phyloP scores from a whole-genome alignment of 495 filamentous ascomycete genomes.

The Penicillium paxilli region DNA sequence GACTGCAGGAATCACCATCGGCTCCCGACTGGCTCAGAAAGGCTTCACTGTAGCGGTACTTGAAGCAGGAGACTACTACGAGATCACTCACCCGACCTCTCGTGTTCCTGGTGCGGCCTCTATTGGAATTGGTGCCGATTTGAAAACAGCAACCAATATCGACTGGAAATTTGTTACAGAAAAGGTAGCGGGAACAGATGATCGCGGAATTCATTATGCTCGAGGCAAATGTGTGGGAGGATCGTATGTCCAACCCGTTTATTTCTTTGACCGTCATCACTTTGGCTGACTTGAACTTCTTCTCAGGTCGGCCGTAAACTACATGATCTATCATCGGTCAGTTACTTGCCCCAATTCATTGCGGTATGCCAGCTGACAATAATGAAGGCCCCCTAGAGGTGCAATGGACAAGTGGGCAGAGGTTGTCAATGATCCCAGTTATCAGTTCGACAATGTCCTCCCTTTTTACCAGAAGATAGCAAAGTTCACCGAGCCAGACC shows the following conservation, averaged over 20 bases:
- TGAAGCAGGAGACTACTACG: conserved; percentile 61
- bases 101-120: conserved; percentile 44
- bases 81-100: conserved; percentile 41
- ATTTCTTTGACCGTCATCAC: neutral
- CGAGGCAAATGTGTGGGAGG: conserved; percentile 40
- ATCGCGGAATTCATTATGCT: conserved; percentile 40
- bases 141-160: conserved; percentile 28
- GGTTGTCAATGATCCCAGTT: conserved; percentile 45
- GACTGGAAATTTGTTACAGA: conserved; percentile 52
- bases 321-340: conserved; percentile 41
- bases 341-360: neutral
- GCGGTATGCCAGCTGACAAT: neutral
- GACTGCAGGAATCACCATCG: conserved; percentile 49
- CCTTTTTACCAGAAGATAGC: conserved; percentile 40
- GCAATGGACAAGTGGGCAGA: conserved; percentile 48
- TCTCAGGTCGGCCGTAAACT: conserved; percentile 32
- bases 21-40: conserved; percentile 42
- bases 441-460: conserved; percentile 41
- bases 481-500: conserved; percentile 27
- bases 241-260: conserved; percentile 30
- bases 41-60: conserved; percentile 44
- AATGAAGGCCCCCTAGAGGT: conserved; percentile 32
- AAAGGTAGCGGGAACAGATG: conserved; percentile 28
- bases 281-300: neutral
- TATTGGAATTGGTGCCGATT: conserved; percentile 33